Evolutionary conservation across 495 filamentous ascomycete species (phyloP), one percentile per base, ranked within the genome.

Genomic region (Bombardia bombarda): DNA sequence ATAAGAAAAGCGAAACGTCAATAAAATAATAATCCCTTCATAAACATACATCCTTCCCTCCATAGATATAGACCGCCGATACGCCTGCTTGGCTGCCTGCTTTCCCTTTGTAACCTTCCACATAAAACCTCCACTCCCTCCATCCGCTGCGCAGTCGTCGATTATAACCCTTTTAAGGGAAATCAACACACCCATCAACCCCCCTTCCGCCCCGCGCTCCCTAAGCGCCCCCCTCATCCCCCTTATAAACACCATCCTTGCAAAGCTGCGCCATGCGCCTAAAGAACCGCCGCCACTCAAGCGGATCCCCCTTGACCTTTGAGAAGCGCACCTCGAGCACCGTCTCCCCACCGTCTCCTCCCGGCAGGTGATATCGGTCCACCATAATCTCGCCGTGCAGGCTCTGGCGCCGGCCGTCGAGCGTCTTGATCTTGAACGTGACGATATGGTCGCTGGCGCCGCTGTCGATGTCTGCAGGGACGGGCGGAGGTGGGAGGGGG

Each of bases 271-370:
- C 83, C 10, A 95, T 79, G 61, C 83, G 86, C 66, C 96, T 99
- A 73, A 99, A 99, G 58, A 99, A 90, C 38, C 92, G 74, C 43
- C 92, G 74, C 92, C 92, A 99, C 72, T 96, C 92, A 23, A 99
- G 62, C 9, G 93, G 93, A 70, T 99, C 92, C 10, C 93, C 92
- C 66, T 93, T 93, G 30, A 82, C 75, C 64, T 99, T 99, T 49
- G 94, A 75, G 61, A 99, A 97, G 43, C 87, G 72, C 9, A 95
- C 84, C 65, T 96, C 88, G 34, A 90, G 70, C 41, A 95, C 54
- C 54, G 78, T 75, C 10, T 34, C 28, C 10, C 31, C 22, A 3
- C 46, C 44, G 9, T 34, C 28, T 10, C 31, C 22, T 1, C 46
- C 44, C 13, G 68, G 64, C 30, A 68, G 45, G 25, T 55, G 41